These are phyloP conservation scores for Microbotryum scabiosae DNA, from an alignment of 1,284 basidiomycete genomes.

Conservation along the genomic window DNA sequence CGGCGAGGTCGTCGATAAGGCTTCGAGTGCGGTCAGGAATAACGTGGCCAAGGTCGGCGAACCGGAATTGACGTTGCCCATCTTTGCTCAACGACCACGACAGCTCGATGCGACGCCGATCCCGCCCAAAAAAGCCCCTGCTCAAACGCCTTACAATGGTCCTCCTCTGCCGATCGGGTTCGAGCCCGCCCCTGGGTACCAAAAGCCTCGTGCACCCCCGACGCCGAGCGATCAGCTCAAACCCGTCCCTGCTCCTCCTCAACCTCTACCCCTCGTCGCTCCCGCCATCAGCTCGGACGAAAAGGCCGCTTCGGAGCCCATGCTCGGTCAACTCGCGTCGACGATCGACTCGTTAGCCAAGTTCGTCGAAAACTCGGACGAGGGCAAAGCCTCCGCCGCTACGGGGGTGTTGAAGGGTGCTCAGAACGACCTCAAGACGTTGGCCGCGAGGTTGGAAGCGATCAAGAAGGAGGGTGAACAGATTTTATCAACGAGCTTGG, in stretches of 20 bases:
- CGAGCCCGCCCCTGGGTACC: slow-evolving; percentile 81
- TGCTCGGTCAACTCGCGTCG: slow-evolving; percentile 81
- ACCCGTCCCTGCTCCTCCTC: slow-evolving; percentile 35
- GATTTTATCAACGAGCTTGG: slow-evolving; percentile 67
- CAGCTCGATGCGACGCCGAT: slow-evolving; percentile 33
- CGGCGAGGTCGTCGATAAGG: slow-evolving; percentile 4
- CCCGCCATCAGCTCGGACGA: slow-evolving; percentile 59
- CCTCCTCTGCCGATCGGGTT: slow-evolving; percentile 75
- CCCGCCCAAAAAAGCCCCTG: slow-evolving; percentile 24
- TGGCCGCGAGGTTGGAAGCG: slow-evolving; percentile 68
- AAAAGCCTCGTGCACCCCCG: slow-evolving; percentile 45
- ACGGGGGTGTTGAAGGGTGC: slow-evolving; percentile 54
- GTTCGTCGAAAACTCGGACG: slow-evolving; percentile 48
- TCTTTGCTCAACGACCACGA: slow-evolving; percentile 32
- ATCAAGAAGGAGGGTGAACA: slow-evolving; percentile 60
- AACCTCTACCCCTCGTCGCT: slow-evolving; percentile 65
- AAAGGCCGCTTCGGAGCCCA: slow-evolving; percentile 65
- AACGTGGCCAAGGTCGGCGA: slow-evolving; percentile 4
- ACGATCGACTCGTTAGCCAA: slow-evolving; percentile 89
- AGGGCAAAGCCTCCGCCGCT: slow-evolving; percentile 44
- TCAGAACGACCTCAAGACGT: slow-evolving; percentile 70
- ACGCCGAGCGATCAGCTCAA: slow-evolving; percentile 41
- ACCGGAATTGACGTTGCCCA: slow-evolving; percentile 22
- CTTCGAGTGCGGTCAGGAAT: slow-evolving; percentile 4
- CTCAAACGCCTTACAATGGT: slow-evolving; percentile 52